Evolutionary conservation across 2,329 filamentous ascomycete species (phyloP), one percentile per base, ranked within the genome.

Genomic region (Monosporascus ibericus): DNA sequence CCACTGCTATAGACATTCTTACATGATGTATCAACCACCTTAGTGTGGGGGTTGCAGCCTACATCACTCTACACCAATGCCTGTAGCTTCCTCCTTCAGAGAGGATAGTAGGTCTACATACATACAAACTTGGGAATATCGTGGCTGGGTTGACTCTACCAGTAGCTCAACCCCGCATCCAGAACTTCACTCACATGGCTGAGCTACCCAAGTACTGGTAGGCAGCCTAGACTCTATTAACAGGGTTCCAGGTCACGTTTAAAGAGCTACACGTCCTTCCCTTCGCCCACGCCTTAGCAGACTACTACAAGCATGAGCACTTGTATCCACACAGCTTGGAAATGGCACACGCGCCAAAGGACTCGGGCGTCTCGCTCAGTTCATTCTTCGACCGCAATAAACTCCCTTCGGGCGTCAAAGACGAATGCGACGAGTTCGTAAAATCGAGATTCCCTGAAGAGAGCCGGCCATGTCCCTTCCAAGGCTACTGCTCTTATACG

Each of bases 401-500:
- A n/a, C 54, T 67, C 24, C 57, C 65, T 3, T 5, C 52, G 15
- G 57, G 48, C 15, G 56, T 59, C n/a, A 64, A 61, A 47, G 53
- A 61, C 8, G 58, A 63, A 36, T 67, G 67, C 60, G 63, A 73
- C 49, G 55, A 58, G 3, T 71, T 74, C 47, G 65, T 68, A 15
- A 54, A 52, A 39, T 49, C 61, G 17, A 59, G 56, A 0, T 75
- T 72, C 48, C 66, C 70, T 0, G 55, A 54, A n/a, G 49, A 58
- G 3, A 60, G 74, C 25, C 55, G 58, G 3, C 66, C 71, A 3
- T 66, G 67, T 7, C 58, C 67, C 6, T 67, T 67, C 5, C 78
- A 80, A 56, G 78, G 77, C 18, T 78, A 76, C 55, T 81, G 78
- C 56, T 80, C 77, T 2, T 74, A 79, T 57, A 80, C 78, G 0